Percentiles rank a stretch among this genome's conserved stretches.
Evolutionary conservation across 345 rosid genomes (phyloP).

Genomic region (Corchorus olitorius): DNA sequence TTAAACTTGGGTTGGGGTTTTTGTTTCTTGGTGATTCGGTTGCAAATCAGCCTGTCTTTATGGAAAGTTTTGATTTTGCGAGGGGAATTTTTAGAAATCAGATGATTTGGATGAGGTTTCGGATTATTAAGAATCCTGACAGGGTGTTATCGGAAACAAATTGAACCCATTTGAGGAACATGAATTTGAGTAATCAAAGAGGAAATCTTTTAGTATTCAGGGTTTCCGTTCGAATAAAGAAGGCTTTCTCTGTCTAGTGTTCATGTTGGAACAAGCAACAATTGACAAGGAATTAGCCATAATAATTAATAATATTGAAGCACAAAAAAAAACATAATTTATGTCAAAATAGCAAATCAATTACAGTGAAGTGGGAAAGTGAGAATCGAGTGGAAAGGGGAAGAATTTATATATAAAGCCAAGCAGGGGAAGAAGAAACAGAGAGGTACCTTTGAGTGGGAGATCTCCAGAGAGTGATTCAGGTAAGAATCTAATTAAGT

Average conservation of each 20-base stretch:
- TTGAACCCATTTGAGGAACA: slow-evolving; percentile 47
- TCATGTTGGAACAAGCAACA: slow-evolving; percentile 1
- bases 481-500: slow-evolving; percentile 37
- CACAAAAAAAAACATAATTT: background rate
- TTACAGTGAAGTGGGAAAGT: slow-evolving; percentile 18
- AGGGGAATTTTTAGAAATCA: too few species aligned
- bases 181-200: slow-evolving; percentile 55
- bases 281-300: slow-evolving; percentile 17
- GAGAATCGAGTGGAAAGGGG: slow-evolving; percentile 23
- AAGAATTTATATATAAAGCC: slow-evolving; percentile 27
- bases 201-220: slow-evolving; percentile 77
- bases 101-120: slow-evolving; percentile 19
- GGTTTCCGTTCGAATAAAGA: slow-evolving; percentile 34
- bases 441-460: slow-evolving; percentile 57
- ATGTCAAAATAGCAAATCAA: background rate
- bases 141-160: slow-evolving; percentile 34
- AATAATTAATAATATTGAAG: too few species aligned
- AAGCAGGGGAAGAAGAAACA: slow-evolving; percentile 30
- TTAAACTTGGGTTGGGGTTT: too few species aligned
- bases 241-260: slow-evolving; percentile 23
- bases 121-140: slow-evolving; percentile 11
- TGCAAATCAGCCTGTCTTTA: too few species aligned
- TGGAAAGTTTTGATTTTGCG: too few species aligned
- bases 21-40: too few species aligned
- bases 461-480: slow-evolving; percentile 66